Conservation (phyloP, 257 asterid genomes). For the Solanum gandarillasii region DNA sequence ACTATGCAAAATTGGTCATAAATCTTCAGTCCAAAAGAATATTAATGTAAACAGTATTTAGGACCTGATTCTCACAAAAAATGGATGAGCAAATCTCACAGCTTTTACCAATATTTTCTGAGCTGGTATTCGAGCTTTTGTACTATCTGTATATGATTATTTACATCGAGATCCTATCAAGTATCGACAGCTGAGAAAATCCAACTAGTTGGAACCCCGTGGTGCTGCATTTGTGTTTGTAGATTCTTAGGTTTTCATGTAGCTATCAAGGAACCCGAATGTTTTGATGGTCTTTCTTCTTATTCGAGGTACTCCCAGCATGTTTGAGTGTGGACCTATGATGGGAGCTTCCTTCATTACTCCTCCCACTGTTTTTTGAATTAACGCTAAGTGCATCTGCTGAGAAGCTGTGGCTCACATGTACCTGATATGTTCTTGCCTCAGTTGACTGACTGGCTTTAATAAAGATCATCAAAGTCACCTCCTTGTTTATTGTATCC, state of each 20-base stretch:
- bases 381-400: constrained; percentile 15
- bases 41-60: background rate
- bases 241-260: background rate
- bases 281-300: background rate
- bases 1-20: background rate
- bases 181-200: background rate
- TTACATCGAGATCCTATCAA: background rate
- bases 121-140: background rate
- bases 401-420: constrained; percentile 36
- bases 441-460: constrained; percentile 44
- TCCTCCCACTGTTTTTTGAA: constrained; percentile 25
- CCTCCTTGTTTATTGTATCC: constrained; percentile 65
- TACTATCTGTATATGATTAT: background rate
- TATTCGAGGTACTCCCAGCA: background rate
- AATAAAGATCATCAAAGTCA: constrained; percentile 38
- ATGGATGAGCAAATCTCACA: background rate
- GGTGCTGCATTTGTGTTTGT: background rate
- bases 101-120: background rate
- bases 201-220: background rate
- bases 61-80: background rate
- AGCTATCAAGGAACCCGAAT: background rate
- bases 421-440: constrained; percentile 30
- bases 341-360: constrained; percentile 25
- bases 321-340: constrained; percentile 5
- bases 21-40: background rate